These are phyloP conservation scores for Ilyonectria mors-panacis DNA, from an alignment of 2,329 filamentous ascomycete genomes.

Conservation along the genomic window DNA sequence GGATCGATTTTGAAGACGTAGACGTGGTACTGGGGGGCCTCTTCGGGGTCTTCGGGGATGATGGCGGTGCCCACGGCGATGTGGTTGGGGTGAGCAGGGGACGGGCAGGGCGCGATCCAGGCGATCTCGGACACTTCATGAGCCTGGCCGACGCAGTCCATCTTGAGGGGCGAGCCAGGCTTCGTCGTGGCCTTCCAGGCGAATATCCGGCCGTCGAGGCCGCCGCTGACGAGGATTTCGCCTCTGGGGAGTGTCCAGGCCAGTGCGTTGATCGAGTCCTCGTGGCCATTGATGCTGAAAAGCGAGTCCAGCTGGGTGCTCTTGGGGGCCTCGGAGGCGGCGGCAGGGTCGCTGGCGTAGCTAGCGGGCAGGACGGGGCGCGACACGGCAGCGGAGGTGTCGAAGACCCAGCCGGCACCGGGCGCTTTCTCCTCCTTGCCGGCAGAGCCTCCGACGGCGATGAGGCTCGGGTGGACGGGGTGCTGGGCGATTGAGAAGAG, in stretches of 20 bases:
- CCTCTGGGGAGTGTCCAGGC: constrained; percentile 87
- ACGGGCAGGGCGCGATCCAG: constrained; percentile 86
- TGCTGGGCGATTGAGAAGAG: constrained; percentile 97
- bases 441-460: constrained; percentile 87
- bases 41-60: no score
- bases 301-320: constrained; percentile 75
- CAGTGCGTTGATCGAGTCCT: constrained; percentile 90
- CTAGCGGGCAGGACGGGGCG: constrained; percentile 82
- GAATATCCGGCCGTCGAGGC: constrained; percentile 86
- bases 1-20: constrained; percentile 95
- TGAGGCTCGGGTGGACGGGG: constrained; percentile 80
- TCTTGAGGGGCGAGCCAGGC: constrained; percentile 62
- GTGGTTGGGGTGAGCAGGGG: constrained; percentile 80
- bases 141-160: constrained; percentile 79
- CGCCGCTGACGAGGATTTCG: constrained; percentile 88
- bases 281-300: constrained; percentile 88
- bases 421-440: no score
- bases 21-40: constrained; percentile 87
- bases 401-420: constrained; percentile 91
- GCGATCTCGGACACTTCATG: constrained; percentile 97
- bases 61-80: constrained; percentile 87
- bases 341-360: constrained; percentile 77
- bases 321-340: constrained; percentile 63
- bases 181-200: constrained; percentile 72
- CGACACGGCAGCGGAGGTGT: constrained; percentile 75